Percentiles rank a stretch among this genome's conserved stretches.
These are phyloP conservation scores for Graphilbum ipis-grandicollis DNA, from an alignment of 2,329 filamentous ascomycete species.

Conservation along the genomic window DNA sequence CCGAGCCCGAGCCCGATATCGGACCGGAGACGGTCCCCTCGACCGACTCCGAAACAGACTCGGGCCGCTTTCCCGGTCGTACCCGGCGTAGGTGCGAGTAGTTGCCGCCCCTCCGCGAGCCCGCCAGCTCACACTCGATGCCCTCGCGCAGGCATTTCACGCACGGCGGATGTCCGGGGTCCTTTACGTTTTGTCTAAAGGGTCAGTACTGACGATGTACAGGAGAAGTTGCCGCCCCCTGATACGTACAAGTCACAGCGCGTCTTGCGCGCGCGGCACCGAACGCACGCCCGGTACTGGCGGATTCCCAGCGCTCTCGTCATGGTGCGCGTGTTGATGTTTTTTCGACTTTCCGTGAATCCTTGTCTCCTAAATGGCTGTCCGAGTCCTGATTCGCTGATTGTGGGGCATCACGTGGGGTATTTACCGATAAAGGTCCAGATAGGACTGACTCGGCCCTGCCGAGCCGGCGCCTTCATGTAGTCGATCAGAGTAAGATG, in stretches of 20 bases:
- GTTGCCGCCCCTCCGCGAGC: slow-evolving; percentile 1
- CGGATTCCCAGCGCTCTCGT: background rate
- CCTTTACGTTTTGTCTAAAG: background rate
- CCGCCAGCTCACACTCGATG: background rate
- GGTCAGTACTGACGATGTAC: background rate
- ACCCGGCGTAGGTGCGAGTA: slow-evolving; percentile 1
- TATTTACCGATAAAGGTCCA: too few relatives aligned
- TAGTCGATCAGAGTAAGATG: too few relatives aligned
- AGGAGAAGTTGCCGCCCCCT: too few relatives aligned
- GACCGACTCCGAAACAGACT: too few relatives aligned
- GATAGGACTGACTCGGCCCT: too few relatives aligned
- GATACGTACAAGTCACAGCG: background rate
- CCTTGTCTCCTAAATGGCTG: too few relatives aligned
- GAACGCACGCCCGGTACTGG: background rate
- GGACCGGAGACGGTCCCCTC: too few relatives aligned
- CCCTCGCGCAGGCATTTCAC: background rate
- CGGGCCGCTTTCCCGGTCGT: too few relatives aligned
- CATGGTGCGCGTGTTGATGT: background rate
- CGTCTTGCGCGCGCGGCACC: background rate
- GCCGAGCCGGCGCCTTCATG: too few relatives aligned
- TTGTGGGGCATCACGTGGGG: too few relatives aligned
- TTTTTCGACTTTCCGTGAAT: background rate
- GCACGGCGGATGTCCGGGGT: background rate
- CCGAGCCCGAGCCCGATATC: too few relatives aligned
- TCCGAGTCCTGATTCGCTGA: too few relatives aligned